These are phyloP conservation scores for Leishmania gerbilli DNA, from an alignment of 208 protist genomes.

Conservation along the genomic window DNA sequence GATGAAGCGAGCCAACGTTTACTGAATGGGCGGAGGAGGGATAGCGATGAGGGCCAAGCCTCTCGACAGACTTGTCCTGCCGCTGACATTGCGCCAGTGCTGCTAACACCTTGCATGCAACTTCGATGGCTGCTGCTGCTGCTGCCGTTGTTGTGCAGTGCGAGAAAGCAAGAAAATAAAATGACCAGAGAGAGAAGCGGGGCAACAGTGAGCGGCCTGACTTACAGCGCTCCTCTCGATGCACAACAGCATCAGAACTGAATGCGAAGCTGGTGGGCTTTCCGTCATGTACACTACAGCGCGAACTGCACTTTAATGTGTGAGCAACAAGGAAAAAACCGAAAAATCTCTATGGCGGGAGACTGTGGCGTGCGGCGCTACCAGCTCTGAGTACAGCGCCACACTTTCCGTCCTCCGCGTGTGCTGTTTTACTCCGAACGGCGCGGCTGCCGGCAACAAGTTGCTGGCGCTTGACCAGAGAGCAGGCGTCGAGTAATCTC, in stretches of 20 bases:
- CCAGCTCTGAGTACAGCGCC: background rate
- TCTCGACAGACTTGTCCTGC: background rate
- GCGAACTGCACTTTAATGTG: background rate
- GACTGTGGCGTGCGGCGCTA: background rate
- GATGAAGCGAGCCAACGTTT: slow-evolving; percentile 96
- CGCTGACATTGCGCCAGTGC: background rate
- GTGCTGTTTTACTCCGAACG: background rate
- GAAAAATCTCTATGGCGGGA: background rate
- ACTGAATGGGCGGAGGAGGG: slow-evolving; percentile 29
- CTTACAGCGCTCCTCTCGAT: background rate
- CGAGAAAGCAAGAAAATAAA: background rate
- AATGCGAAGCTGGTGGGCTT: background rate
- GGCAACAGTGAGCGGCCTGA: background rate
- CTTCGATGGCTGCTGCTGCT: slow-evolving; percentile 1
- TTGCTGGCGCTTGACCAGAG: background rate
- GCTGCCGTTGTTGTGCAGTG: background rate
- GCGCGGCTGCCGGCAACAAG: background rate
- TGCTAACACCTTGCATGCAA: background rate
- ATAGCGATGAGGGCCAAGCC: too few species aligned
- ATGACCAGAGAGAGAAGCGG: background rate
- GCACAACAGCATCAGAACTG: background rate
- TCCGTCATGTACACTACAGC: slow-evolving; percentile 13
- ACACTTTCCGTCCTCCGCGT: background rate
- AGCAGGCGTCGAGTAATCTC: background rate
- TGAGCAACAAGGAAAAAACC: background rate